phyloP scores from a whole-genome alignment of 1,139 yeast genomes.

The Taphrina communis region DNA sequence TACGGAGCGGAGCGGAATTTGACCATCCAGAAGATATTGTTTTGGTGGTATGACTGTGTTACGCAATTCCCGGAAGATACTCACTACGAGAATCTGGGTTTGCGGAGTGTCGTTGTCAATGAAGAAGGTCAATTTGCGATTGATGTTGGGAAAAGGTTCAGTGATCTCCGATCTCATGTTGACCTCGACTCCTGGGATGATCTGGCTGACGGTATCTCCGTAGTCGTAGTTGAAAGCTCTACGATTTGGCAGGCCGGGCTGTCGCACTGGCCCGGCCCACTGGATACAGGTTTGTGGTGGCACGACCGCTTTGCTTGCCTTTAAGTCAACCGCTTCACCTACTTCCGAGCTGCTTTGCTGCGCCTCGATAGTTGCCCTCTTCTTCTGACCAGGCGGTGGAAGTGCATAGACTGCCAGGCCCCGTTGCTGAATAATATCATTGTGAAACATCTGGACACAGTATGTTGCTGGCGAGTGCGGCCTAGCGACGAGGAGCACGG shows the following conservation, averaged over 20 bases:
- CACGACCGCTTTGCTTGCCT: not conserved
- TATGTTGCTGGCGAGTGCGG: not conserved
- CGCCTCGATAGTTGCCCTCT: too few species aligned
- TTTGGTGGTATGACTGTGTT: not conserved
- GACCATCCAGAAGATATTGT: not conserved
- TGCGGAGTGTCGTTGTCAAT: not conserved
- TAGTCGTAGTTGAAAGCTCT: not conserved
- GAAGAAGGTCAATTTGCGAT: not conserved
- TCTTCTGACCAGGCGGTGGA: not conserved
- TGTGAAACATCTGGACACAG: not conserved
- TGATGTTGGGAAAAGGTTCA: not conserved
- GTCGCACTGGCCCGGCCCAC: conserved; percentile 1
- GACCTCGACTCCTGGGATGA: not conserved
- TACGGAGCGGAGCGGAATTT: not conserved
- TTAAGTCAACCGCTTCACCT: too few species aligned
- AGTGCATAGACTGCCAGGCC: not conserved
- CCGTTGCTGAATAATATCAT: not conserved
- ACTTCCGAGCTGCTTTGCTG: too few species aligned
- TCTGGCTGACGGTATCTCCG: not conserved
- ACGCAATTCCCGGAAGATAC: not conserved
- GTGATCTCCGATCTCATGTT: not conserved
- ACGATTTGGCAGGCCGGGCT: not conserved
- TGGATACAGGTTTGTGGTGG: not conserved
- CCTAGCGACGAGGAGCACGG: not conserved
- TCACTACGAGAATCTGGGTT: not conserved